Percentiles rank a stretch among this genome's conserved stretches.
These are phyloP conservation scores for Acacia crassicarpa DNA, from an alignment of 306 rosid genomes.

Conservation along the genomic window DNA sequence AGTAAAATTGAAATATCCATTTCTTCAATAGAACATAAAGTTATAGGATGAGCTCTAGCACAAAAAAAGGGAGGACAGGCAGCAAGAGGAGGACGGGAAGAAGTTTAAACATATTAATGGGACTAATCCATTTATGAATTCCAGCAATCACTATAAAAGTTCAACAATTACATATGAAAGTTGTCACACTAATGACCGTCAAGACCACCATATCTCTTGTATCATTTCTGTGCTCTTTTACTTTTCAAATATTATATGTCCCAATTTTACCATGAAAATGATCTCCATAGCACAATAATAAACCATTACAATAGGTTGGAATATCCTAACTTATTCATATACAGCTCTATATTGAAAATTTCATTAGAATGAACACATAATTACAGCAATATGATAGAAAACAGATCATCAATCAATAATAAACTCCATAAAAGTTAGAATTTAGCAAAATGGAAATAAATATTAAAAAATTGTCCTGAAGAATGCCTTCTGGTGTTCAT, in stretches of 20 bases:
- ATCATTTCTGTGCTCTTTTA: not conserved
- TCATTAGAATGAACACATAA: conserved; percentile 15
- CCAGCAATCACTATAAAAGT: not conserved
- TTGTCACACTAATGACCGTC: not conserved
- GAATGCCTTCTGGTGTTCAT: conserved; percentile 17
- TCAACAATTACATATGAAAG: not conserved
- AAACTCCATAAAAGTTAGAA: conserved; percentile 7
- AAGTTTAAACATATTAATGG: not conserved
- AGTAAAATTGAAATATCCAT: not conserved
- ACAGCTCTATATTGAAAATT: conserved; percentile 4
- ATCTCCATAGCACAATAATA: not conserved
- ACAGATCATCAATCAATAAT: conserved; percentile 6
- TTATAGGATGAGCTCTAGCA: not conserved
- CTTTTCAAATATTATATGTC: not conserved
- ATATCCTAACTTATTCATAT: not conserved
- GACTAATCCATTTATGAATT: not conserved
- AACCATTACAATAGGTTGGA: not conserved
- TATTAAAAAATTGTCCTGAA: conserved; percentile 8
- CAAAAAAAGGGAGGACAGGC: too few species aligned
- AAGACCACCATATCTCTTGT: not conserved
- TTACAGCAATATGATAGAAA: conserved; percentile 6
- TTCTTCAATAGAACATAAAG: not conserved
- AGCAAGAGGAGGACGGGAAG: not conserved
- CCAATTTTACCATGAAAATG: not conserved
- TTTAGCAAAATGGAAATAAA: conserved; percentile 9